Evolutionary conservation across 306 rosid genomes (phyloP), one percentile per base, ranked within the genome.

Genomic region (Glycine tomentella): DNA sequence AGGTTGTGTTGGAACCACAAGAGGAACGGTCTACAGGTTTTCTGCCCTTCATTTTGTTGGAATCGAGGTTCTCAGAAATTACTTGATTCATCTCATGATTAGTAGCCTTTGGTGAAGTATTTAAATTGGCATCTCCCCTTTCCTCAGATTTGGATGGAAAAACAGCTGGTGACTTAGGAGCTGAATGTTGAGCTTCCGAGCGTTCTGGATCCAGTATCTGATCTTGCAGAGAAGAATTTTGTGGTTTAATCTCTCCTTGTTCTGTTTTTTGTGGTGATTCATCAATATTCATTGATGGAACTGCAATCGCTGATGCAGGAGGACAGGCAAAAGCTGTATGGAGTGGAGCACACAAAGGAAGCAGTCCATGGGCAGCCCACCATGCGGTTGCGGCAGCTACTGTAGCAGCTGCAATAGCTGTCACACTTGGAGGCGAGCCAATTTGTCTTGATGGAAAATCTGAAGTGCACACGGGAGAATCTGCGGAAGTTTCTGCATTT

Each of bases 321-420:
- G 66, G 66, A 4, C n/a, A 59, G 14, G 66, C n/a, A 59, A 59
- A 59, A 33, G 66, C 40, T 10, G 66, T 9, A 25, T 59, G 66
- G 33, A 25, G 66, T 10, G 66, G 66, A 25, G 66, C 14, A 59
- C 66, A 59, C 66, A 59, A 4, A 59, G 66, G 66, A 59, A 59
- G 66, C 40, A 59, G 40, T 25, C 66, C 66, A 59, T 59, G 66
- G 8, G 66, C 40, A 59, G 66, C 66, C 66, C 66, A 59, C 66
- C 66, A 59, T 20, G 66, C 40, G 9, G 66, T 59, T 59, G 66
- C 66, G 2, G 66, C 40, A 4, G 66, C 66, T 25, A 59, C 66
- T 25, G 66, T 59, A 10, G 66, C 66, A 25, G n/a, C 66, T 25
- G 40, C 36, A 25, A 59, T 59, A 9, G 66, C 66, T 59, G 66